Evolutionary conservation across 2,329 filamentous ascomycete species (phyloP).

Genomic region (Hymenoscyphus scutula): DNA sequence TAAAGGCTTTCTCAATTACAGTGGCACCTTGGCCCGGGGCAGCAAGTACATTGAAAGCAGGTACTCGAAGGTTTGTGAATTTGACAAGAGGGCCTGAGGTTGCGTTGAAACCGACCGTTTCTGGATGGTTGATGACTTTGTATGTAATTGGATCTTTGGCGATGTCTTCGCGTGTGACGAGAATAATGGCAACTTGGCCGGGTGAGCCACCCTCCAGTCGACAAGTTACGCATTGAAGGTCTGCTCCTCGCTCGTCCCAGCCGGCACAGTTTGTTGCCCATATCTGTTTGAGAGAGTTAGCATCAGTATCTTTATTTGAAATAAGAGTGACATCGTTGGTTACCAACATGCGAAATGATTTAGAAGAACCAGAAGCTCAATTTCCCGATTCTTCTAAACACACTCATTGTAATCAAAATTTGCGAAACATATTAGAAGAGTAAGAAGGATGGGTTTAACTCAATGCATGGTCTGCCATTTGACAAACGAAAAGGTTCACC

Average conservation of each 20-base stretch:
- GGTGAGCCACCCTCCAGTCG: constrained; percentile 32
- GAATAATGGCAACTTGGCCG: constrained; percentile 40
- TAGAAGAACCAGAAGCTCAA: too few species aligned
- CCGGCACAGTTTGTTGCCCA: constrained; percentile 54
- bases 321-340: too few species aligned
- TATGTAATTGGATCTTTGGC: constrained; percentile 43
- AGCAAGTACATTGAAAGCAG: constrained; percentile 44
- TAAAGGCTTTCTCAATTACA: constrained; percentile 44
- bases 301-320: too few species aligned
- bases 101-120: constrained; percentile 46
- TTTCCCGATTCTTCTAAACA: background rate
- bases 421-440: too few species aligned
- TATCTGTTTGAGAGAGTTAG: background rate
- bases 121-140: constrained; percentile 44
- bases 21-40: constrained; percentile 42
- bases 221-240: constrained; percentile 51
- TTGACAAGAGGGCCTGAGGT: constrained; percentile 47
- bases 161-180: constrained; percentile 48
- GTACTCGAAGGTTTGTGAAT: constrained; percentile 48
- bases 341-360: too few species aligned
- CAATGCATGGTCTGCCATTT: too few species aligned
- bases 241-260: constrained; percentile 52
- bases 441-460: too few species aligned
- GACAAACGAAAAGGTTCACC: background rate
- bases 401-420: too few species aligned